phyloP scores from a whole-genome alignment of 495 filamentous ascomycete species.

The Penicillium arizonense region DNA sequence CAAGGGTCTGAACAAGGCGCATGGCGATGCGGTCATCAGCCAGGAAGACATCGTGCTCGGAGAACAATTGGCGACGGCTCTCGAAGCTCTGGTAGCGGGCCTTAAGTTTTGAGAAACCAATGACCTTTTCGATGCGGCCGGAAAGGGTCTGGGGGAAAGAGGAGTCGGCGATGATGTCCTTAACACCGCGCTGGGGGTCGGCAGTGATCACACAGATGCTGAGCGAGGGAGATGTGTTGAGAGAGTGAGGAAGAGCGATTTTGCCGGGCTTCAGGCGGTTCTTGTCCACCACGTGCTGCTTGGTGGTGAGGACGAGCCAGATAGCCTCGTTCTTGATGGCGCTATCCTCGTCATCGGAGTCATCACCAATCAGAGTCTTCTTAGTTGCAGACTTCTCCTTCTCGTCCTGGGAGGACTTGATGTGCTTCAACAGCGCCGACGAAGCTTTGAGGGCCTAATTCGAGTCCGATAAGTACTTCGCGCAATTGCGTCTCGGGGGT shows the following conservation, averaged over 20 bases:
- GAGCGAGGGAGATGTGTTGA: constrained; percentile 58
- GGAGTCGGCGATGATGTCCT: constrained; percentile 75
- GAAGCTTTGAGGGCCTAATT: constrained; percentile 73
- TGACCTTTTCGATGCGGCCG: constrained; percentile 73
- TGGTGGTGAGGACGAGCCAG: constrained; percentile 85
- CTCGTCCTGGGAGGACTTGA: constrained; percentile 63
- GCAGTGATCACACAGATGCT: constrained; percentile 81
- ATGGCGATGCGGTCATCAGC: constrained; percentile 81
- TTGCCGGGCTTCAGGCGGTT: constrained; percentile 77
- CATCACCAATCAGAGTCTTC: constrained; percentile 70
- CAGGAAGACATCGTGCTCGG: constrained; percentile 84
- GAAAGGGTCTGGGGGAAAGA: constrained; percentile 72
- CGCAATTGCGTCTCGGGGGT: constrained; percentile 1
- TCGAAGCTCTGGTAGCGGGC: constrained; percentile 86
- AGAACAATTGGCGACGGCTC: constrained; percentile 74
- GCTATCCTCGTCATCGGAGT: constrained; percentile 43
- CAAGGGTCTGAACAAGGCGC: constrained; percentile 70
- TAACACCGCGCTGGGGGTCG: constrained; percentile 86
- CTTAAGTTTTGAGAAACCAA: constrained; percentile 79
- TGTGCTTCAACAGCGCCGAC: constrained; percentile 74
- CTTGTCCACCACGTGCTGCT: constrained; percentile 77
- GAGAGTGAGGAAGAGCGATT: constrained; percentile 63
- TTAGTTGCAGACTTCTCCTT: constrained; percentile 56
- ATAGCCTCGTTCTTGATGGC: constrained; percentile 61
- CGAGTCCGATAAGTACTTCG: constrained; percentile 18